A percentile compares a stretch with the other conserved stretches of the same genome.
Evolutionary conservation across 2,329 filamentous ascomycete genomes (phyloP).

Genomic region (Claviceps paspali): DNA sequence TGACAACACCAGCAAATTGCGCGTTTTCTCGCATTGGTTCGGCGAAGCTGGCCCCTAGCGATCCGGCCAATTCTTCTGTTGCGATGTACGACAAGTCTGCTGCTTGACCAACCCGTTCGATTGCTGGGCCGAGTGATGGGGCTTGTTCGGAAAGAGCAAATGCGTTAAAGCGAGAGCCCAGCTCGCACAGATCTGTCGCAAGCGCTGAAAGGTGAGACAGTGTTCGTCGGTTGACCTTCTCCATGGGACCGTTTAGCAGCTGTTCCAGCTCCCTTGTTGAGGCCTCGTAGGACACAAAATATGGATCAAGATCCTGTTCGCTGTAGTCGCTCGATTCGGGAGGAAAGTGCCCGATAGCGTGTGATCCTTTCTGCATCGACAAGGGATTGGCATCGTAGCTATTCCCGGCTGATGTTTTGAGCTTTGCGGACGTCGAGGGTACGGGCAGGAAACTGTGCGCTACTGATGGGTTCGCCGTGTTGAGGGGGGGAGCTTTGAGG

Average conservation of each 20-base stretch:
- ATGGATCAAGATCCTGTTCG: slow-evolving; percentile 86
- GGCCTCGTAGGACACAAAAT: slow-evolving; percentile 85
- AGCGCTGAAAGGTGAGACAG: slow-evolving; percentile 72
- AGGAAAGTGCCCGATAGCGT: slow-evolving; percentile 67
- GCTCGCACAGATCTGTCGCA: slow-evolving; percentile 76
- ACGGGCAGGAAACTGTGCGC: slow-evolving; percentile 81
- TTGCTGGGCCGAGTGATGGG: slow-evolving; percentile 74
- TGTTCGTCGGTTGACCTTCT: slow-evolving; percentile 87
- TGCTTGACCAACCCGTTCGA: slow-evolving; percentile 87
- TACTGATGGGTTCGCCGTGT: slow-evolving; percentile 80
- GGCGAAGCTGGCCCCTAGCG: slow-evolving; percentile 83
- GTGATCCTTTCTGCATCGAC: slow-evolving; percentile 28
- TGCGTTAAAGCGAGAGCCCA: slow-evolving; percentile 91
- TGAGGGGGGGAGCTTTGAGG: slow-evolving; percentile 85
- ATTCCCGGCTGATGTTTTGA: slow-evolving; percentile 43
- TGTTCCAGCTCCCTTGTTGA: slow-evolving; percentile 85
- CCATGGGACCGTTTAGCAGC: slow-evolving; percentile 81
- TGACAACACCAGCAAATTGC: slow-evolving; percentile 90
- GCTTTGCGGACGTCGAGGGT: slow-evolving; percentile 70
- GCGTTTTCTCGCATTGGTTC: slow-evolving; percentile 97
- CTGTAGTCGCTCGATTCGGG: slow-evolving; percentile 59
- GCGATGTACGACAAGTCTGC: slow-evolving; percentile 93
- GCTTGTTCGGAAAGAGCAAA: slow-evolving; percentile 92
- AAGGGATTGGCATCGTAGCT: slow-evolving; percentile 20
- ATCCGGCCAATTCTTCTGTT: slow-evolving; percentile 77